Evolutionary conservation across 768 basidiomycete genomes (phyloP).

Genomic region (Asterophora parasitica): DNA sequence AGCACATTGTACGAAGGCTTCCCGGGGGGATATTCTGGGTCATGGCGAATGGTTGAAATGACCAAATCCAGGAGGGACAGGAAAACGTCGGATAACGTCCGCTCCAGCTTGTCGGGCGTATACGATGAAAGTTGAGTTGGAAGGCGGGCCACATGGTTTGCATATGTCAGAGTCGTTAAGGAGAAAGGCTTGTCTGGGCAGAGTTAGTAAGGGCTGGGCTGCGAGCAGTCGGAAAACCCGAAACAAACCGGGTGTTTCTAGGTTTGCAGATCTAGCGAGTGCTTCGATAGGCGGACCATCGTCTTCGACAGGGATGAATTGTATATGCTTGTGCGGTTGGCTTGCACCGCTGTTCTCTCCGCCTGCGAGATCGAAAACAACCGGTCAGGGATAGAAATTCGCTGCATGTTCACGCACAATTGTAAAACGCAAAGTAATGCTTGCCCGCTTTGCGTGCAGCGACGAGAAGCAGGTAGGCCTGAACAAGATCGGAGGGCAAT

Average conservation of each 20-base stretch:
- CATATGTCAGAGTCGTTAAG: constrained; percentile 64
- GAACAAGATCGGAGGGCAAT: constrained; percentile 71
- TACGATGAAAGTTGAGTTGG: constrained; percentile 36
- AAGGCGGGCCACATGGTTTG: constrained; percentile 72
- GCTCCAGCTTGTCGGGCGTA: constrained; percentile 42
- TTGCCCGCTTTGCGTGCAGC: constrained; percentile 60
- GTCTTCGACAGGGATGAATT: constrained; percentile 65
- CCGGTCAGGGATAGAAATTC: background rate
- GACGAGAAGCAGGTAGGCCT: constrained; percentile 66
- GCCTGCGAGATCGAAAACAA: constrained; percentile 34
- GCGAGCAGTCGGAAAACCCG: background rate
- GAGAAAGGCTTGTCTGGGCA: constrained; percentile 67
- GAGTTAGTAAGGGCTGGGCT: constrained; percentile 2
- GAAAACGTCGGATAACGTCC: constrained; percentile 55
- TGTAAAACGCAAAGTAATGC: constrained; percentile 81
- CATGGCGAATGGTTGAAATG: constrained; percentile 68
- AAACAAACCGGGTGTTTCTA: constrained; percentile 54
- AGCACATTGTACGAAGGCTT: constrained; percentile 80
- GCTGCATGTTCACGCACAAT: constrained; percentile 47
- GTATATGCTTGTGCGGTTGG: constrained; percentile 89
- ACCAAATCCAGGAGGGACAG: constrained; percentile 71
- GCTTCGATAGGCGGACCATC: constrained; percentile 75
- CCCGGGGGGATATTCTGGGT: constrained; percentile 55
- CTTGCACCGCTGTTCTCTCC: constrained; percentile 81
- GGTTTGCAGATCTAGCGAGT: constrained; percentile 49